A percentile compares a stretch with the other conserved stretches of the same genome.
Evolutionary conservation across 768 basidiomycete species (phyloP).

Genomic region (Mycena floridula): DNA sequence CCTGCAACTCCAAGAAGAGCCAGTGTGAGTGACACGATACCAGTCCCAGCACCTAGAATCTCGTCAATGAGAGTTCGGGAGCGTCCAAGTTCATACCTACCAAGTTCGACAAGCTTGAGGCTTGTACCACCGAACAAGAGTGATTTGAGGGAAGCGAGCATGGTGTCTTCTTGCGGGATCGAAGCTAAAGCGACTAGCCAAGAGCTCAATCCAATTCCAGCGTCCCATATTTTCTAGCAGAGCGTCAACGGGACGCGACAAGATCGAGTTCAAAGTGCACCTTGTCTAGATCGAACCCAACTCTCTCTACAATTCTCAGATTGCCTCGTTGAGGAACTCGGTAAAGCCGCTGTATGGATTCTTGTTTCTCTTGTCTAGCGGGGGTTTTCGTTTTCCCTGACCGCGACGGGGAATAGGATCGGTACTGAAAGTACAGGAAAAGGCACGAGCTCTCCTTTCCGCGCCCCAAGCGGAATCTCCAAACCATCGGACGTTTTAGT

Average conservation of each 20-base stretch:
- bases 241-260: constrained; percentile 2
- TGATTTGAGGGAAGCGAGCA: not conserved
- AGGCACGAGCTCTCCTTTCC: too few species aligned
- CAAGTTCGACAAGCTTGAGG: too few species aligned
- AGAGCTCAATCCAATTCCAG: constrained; percentile 78
- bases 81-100: not conserved
- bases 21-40: not conserved
- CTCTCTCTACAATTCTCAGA: constrained; percentile 72
- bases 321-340: constrained; percentile 14
- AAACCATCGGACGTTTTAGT: constrained; percentile 37
- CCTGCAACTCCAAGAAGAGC: not conserved
- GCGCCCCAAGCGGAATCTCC: constrained; percentile 33
- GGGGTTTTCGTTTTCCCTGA: too few species aligned
- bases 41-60: not conserved
- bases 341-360: constrained; percentile 58
- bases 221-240: constrained; percentile 93
- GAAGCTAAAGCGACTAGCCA: too few species aligned
- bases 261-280: constrained; percentile 44
- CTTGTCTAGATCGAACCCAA: constrained; percentile 91
- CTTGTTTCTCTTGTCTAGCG: constrained; percentile 65
- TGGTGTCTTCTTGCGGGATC: not conserved
- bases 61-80: not conserved
- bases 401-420: constrained; percentile 32
- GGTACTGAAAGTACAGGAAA: constrained; percentile 73
- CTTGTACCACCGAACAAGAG: too few species aligned